A percentile compares a stretch with the other conserved stretches of the same genome.
These are phyloP conservation scores for Coix lacrymajobi DNA, from an alignment of 176 grass and related monocot species.

Conservation along the genomic window DNA sequence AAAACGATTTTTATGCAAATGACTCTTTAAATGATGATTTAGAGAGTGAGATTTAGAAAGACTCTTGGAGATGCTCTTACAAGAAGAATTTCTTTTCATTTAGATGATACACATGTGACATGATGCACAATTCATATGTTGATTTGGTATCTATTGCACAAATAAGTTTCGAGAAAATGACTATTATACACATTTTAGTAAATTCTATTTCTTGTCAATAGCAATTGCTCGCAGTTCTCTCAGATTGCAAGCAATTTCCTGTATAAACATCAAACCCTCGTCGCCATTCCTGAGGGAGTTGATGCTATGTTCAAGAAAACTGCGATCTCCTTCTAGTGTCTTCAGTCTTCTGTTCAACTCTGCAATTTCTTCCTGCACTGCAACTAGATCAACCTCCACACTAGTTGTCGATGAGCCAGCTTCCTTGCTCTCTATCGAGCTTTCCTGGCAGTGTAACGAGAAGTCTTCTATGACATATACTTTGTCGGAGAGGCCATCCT, in stretches of 20 bases:
- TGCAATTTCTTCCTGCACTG: slow-evolving; percentile 49
- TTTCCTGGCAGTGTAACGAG: background rate
- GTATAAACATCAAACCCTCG: slow-evolving; percentile 51
- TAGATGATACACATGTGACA: background rate
- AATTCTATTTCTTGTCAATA: slow-evolving; percentile 15
- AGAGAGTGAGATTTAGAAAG: no score
- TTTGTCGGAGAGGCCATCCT: slow-evolving; percentile 36
- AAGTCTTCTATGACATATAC: background rate
- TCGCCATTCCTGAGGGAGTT: slow-evolving; percentile 62
- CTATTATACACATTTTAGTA: background rate
- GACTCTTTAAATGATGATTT: no score
- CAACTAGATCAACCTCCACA: slow-evolving; percentile 19
- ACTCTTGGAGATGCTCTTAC: no score
- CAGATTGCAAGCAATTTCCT: slow-evolving; percentile 51
- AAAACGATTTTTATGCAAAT: no score
- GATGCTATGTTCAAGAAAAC: slow-evolving; percentile 67
- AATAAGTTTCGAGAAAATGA: background rate
- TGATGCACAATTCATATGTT: background rate
- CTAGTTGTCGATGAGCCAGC: background rate
- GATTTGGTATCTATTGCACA: background rate
- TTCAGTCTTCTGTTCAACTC: slow-evolving; percentile 47
- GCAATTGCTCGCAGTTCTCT: slow-evolving; percentile 47
- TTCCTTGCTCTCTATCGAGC: slow-evolving; percentile 8
- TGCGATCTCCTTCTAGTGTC: slow-evolving; percentile 49
- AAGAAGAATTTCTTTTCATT: background rate